Conservation (phyloP, 2,329 filamentous ascomycete genomes). For the Diplodia intermedia region DNA sequence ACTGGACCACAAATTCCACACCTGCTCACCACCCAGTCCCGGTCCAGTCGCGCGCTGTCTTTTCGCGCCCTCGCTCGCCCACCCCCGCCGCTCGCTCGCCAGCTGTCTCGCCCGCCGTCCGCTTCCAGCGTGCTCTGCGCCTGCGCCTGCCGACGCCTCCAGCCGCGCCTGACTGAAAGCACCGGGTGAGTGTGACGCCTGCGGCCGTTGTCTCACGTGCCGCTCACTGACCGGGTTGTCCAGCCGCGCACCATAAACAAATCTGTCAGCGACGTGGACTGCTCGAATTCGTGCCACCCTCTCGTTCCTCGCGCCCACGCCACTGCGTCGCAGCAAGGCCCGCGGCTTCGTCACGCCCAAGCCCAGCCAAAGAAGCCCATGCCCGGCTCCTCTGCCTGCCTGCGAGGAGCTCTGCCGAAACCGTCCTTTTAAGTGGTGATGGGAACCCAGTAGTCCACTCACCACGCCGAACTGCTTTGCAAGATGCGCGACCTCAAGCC, state of each 20-base stretch:
- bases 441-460: conserved; percentile 42
- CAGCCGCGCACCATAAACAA: conserved; percentile 34
- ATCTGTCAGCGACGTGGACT: conserved; percentile 44
- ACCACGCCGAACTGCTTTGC: conserved; percentile 37
- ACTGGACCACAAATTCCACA: conserved; percentile 24
- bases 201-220: conserved; percentile 30
- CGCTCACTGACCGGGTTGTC: conserved; percentile 21
- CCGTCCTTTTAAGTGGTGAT: conserved; percentile 45
- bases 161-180: conserved; percentile 23
- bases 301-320: conserved; percentile 43
- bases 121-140: conserved; percentile 17
- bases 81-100: conserved; percentile 10
- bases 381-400: conserved; percentile 25
- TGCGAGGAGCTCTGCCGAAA: conserved; percentile 14
- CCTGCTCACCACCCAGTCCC: conserved; percentile 3
- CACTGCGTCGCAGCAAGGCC: conserved; percentile 38
- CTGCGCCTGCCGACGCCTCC: conserved; percentile 19
- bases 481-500: conserved; percentile 51
- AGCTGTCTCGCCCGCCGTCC: conserved; percentile 30
- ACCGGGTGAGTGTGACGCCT: conserved; percentile 30
- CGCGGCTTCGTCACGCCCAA: conserved; percentile 19
- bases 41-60: not conserved
- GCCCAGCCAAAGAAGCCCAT: conserved; percentile 34
- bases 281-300: conserved; percentile 48
- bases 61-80: not conserved